phyloP scores from a whole-genome alignment of 164 flowering plant species.

The Magnolia sinica region DNA sequence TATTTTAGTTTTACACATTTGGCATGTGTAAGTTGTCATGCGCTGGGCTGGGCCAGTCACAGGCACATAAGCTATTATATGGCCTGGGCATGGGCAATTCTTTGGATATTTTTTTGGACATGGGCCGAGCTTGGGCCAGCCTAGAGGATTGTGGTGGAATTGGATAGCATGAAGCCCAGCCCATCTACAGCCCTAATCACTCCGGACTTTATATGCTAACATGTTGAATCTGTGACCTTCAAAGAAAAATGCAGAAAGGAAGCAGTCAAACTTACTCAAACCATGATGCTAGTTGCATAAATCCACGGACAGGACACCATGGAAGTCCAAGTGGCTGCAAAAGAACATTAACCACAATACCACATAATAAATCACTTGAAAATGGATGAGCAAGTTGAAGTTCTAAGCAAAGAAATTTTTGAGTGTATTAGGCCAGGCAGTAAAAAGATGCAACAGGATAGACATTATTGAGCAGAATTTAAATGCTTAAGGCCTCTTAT shows the following conservation, averaged over 20 bases:
- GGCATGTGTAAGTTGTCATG: too few species aligned
- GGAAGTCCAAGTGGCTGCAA: neutral
- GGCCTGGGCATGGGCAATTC: too few species aligned
- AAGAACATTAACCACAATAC: neutral
- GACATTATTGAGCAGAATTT: neutral
- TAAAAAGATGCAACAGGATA: neutral
- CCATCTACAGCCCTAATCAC: too few species aligned
- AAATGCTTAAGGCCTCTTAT: neutral
- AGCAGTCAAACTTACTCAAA: neutral
- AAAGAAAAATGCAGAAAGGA: neutral
- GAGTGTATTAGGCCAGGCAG: neutral
- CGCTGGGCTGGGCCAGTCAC: too few species aligned
- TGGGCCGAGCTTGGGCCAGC: too few species aligned
- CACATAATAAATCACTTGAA: neutral
- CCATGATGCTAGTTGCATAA: neutral
- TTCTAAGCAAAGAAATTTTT: neutral
- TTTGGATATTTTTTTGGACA: too few species aligned
- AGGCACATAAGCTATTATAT: too few species aligned
- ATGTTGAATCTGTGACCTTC: too few species aligned
- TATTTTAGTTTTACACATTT: too few species aligned
- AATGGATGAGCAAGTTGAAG: neutral
- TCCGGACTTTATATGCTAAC: too few species aligned
- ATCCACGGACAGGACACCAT: neutral
- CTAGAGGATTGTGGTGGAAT: too few species aligned
- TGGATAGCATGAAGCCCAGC: too few species aligned